Base-by-base conservation (phyloP, 148 eudicot species). In the Rhododendron ovatum region DNA sequence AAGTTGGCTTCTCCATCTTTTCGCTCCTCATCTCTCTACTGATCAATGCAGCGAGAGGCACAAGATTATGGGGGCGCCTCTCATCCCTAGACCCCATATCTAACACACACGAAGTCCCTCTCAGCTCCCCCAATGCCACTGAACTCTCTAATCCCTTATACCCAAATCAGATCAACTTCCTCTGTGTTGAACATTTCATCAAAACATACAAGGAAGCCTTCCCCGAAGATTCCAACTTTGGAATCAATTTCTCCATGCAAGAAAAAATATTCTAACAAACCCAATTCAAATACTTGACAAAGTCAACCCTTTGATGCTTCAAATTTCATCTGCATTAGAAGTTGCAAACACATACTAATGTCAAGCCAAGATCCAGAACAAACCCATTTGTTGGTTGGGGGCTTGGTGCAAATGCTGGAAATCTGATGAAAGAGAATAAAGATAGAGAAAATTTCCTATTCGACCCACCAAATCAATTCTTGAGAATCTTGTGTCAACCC, bases 11-110 rank as follows among this genome's bases (percentile, higher is more conserved):
- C 87, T 95, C 99, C 47, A 91, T 90, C 86, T 92, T 94, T 86
- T 92, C 96, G 26, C 90, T 89, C 93, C 96, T 93, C 26, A 95
- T 89, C 93, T 97, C 98, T 22, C 95, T 96, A 69, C 99, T 95
- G 76, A 97, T 93, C 88, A 97, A 81, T 15, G 96, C 93, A 85
- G 92, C 99, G 17, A 97, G 95, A 37, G 99, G 93, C 85, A 95
- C 94, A 84, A 91, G 96, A 47, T 67, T 67, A 67, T 67, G 93
- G 91, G 4, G 91, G 91, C 80, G 88, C 93, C 30, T 87, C 86
- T 92, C 94, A 92, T 94, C 57, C 86, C 88, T 17, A 91, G 87
- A 91, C 92, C 88, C 93, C 95, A 67, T 67, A 28, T 11, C 74
- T 67, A 26, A 26, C 1, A 11, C 18, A 35, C 14, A 67, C 35